These are phyloP conservation scores for Colletotrichum aenigma DNA, from an alignment of 2,329 filamentous ascomycete genomes.

Conservation along the genomic window DNA sequence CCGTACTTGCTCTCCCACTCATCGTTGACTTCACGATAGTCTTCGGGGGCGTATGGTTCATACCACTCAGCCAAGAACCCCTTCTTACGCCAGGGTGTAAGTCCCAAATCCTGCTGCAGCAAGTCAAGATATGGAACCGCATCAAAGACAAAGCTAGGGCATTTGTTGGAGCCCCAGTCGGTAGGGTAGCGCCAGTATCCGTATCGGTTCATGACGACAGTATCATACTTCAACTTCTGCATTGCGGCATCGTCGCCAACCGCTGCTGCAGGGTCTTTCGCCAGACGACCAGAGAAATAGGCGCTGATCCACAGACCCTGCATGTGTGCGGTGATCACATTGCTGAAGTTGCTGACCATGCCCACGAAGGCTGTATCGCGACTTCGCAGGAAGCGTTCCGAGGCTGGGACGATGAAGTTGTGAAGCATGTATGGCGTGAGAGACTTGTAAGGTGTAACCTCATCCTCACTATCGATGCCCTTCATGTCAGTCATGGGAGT, in stretches of 20 bases:
- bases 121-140: constrained; percentile 74
- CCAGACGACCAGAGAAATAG: constrained; percentile 52
- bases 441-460: constrained; percentile 26
- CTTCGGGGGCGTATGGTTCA: constrained; percentile 61
- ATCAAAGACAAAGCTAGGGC: constrained; percentile 78
- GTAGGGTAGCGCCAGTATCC: constrained; percentile 72
- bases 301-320: constrained; percentile 69
- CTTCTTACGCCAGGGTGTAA: constrained; percentile 61
- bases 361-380: constrained; percentile 52
- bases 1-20: constrained; percentile 47
- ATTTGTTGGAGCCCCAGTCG: constrained; percentile 62
- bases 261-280: constrained; percentile 6
- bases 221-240: constrained; percentile 51
- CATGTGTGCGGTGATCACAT: constrained; percentile 43
- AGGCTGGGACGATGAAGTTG: constrained; percentile 50
- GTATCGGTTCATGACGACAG: constrained; percentile 70
- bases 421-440: constrained; percentile 48
- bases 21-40: constrained; percentile 58
- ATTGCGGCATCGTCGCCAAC: constrained; percentile 28
- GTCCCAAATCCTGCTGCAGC: constrained; percentile 68
- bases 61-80: constrained; percentile 56
- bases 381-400: constrained; percentile 35
- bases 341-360: constrained; percentile 45
- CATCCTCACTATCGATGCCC: constrained; percentile 36
- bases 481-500: constrained; percentile 44